phyloP scores from a whole-genome alignment of 495 filamentous ascomycete species.

The Xanthoparmelia taractica region DNA sequence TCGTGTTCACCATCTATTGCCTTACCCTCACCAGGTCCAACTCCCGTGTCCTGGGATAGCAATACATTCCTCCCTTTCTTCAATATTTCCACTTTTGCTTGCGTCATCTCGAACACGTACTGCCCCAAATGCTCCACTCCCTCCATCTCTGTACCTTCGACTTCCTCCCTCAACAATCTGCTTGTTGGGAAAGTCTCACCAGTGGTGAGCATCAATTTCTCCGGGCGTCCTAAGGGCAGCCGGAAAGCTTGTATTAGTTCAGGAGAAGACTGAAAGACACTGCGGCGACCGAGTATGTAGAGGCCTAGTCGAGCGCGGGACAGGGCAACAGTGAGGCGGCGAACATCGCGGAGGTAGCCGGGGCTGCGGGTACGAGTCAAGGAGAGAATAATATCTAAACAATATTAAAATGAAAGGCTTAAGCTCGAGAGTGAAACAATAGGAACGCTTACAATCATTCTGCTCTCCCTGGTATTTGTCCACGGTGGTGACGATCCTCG shows the following conservation, averaged over 20 bases:
- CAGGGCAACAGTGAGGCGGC: slow-evolving; percentile 91
- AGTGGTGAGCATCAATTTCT: slow-evolving; percentile 70
- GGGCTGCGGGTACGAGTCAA: slow-evolving; percentile 79
- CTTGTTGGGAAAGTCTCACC: slow-evolving; percentile 78
- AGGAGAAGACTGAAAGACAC: slow-evolving; percentile 81
- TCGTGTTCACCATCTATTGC: slow-evolving; percentile 33
- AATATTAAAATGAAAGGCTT: background rate
- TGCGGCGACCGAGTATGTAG: slow-evolving; percentile 85
- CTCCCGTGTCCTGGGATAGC: slow-evolving; percentile 37
- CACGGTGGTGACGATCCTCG: slow-evolving; percentile 84
- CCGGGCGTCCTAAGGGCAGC: slow-evolving; percentile 56
- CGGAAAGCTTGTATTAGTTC: slow-evolving; percentile 84
- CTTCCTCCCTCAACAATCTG: slow-evolving; percentile 50
- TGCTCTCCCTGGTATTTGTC: slow-evolving; percentile 99
- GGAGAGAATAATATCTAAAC: slow-evolving; percentile 69
- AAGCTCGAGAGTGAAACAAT: slow-evolving; percentile 29
- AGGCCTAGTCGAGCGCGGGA: slow-evolving; percentile 87
- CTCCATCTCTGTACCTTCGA: slow-evolving; percentile 63
- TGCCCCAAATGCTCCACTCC: slow-evolving; percentile 90
- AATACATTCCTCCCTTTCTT: slow-evolving; percentile 37
- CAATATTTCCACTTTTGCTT: slow-evolving; percentile 65
- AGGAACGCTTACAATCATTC: slow-evolving; percentile 52
- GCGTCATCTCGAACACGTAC: slow-evolving; percentile 96
- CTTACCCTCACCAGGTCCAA: slow-evolving; percentile 33
- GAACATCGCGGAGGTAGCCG: slow-evolving; percentile 90